phyloP scores from a whole-genome alignment of 805 yeast species.

The Schwanniomyces vanrijiae region DNA sequence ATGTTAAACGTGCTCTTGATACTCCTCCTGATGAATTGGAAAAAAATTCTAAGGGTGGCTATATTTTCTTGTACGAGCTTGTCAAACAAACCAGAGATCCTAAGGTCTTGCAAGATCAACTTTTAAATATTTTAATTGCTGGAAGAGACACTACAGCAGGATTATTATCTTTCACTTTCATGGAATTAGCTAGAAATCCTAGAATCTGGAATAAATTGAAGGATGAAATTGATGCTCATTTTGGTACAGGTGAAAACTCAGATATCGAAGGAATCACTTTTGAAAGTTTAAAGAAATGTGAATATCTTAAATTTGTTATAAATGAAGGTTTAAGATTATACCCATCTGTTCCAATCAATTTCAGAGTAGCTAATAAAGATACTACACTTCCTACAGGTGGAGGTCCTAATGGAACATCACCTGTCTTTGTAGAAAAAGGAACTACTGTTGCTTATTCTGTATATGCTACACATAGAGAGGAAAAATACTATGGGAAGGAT shows the following conservation, averaged over 20 bases:
- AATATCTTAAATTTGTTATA: conserved; percentile 27
- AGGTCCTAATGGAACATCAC: conserved; percentile 33
- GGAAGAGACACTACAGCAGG: conserved; percentile 40
- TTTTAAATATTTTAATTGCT: conserved; percentile 38
- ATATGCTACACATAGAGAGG: conserved; percentile 44
- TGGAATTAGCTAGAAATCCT: conserved; percentile 33
- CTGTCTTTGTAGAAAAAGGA: conserved; percentile 46
- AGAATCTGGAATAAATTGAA: conserved; percentile 26
- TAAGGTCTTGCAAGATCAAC: conserved; percentile 35
- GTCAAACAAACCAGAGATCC: conserved; percentile 38
- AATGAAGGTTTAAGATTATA: conserved; percentile 34
- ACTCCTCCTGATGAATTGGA: conserved; percentile 29
- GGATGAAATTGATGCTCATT: conserved; percentile 22
- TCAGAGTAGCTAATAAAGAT: conserved; percentile 27
- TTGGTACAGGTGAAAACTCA: conserved; percentile 24
- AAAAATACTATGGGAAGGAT: conserved; percentile 45
- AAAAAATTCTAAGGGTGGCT: conserved; percentile 25
- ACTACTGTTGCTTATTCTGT: conserved; percentile 41
- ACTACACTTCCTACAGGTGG: conserved; percentile 38
- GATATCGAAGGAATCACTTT: conserved; percentile 24
- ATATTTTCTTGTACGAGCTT: conserved; percentile 38
- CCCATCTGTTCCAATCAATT: conserved; percentile 35
- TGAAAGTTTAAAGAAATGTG: conserved; percentile 33
- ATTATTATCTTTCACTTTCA: conserved; percentile 26
- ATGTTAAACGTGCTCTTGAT: conserved; percentile 30